Conservation (phyloP, 176 grass and related monocot genomes). For the Musa acuminata region DNA sequence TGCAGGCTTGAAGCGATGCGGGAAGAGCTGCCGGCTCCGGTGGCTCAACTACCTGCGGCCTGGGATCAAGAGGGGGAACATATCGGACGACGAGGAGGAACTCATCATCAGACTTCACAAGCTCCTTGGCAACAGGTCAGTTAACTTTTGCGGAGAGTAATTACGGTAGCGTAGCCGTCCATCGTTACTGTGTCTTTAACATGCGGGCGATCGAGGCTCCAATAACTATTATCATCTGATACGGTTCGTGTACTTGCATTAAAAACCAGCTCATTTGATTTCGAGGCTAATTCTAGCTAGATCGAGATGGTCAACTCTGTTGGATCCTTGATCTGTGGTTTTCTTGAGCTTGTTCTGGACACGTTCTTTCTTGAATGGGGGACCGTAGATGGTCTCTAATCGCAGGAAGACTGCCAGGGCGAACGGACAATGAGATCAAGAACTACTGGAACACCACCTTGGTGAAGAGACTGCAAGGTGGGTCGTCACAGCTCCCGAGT, state of each 20-base stretch:
- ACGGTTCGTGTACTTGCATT: too few species aligned
- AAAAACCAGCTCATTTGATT: too few species aligned
- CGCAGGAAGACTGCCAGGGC: constrained; percentile 12
- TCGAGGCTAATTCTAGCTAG: too few species aligned
- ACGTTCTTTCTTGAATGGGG: not conserved
- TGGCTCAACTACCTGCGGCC: constrained; percentile 23
- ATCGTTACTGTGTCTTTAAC: too few species aligned
- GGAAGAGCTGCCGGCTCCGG: constrained; percentile 17
- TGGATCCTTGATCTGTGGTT: too few species aligned
- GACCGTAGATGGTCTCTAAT: constrained; percentile 13
- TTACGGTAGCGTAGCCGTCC: too few species aligned
- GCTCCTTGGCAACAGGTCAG: constrained; percentile 13
- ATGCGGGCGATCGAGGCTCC: too few species aligned
- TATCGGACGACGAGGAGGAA: constrained; percentile 10
- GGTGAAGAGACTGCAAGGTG: not conserved
- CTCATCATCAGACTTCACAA: constrained; percentile 18
- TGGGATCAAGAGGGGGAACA: constrained; percentile 17
- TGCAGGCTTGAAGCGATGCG: constrained; percentile 8
- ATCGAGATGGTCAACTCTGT: too few species aligned
- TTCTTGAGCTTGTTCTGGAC: too few species aligned
- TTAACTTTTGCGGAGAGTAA: not conserved
- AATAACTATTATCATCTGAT: too few species aligned
- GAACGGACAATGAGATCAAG: constrained; percentile 22
- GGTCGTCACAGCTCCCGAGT: not conserved
- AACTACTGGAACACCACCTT: constrained; percentile 21